Conservation (phyloP, 805 yeast genomes). For the Candida lessepsii region DNA sequence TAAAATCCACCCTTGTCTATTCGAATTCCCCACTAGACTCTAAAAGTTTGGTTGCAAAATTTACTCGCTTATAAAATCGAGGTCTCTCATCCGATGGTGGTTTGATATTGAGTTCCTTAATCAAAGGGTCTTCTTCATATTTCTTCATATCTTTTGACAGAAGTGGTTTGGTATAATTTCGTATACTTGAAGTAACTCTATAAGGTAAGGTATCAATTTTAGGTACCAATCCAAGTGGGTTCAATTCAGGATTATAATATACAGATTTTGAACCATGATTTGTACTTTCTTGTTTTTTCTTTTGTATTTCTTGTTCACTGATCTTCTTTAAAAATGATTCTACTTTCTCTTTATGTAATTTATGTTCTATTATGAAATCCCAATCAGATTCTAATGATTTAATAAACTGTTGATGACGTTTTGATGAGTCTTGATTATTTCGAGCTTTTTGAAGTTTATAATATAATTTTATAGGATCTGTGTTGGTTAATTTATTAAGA, state of each 20-base stretch:
- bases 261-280: conserved; percentile 50
- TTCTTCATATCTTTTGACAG: conserved; percentile 13
- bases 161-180: conserved; percentile 34
- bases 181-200: conserved; percentile 13
- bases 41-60: conserved; percentile 6
- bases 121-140: conserved; percentile 30
- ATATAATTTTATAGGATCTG: conserved; percentile 36
- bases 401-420: conserved; percentile 21
- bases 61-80: conserved; percentile 43
- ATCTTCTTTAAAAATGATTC: conserved; percentile 21
- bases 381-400: conserved; percentile 38
- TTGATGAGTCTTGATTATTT: conserved; percentile 12
- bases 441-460: conserved; percentile 33
- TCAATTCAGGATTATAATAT: conserved; percentile 66
- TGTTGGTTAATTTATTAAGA: conserved; percentile 23
- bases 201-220: conserved; percentile 15
- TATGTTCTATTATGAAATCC: conserved; percentile 33
- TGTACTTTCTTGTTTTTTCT: conserved; percentile 20
- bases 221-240: conserved; percentile 59
- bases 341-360: conserved; percentile 32
- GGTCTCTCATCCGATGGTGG: conserved; percentile 47
- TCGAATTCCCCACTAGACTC: not conserved
- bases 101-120: conserved; percentile 25
- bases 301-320: conserved; percentile 19
- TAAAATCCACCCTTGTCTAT: too few relatives aligned